Conservation (phyloP, 2,329 filamentous ascomycete species). For the Penicillium sp. region DNA sequence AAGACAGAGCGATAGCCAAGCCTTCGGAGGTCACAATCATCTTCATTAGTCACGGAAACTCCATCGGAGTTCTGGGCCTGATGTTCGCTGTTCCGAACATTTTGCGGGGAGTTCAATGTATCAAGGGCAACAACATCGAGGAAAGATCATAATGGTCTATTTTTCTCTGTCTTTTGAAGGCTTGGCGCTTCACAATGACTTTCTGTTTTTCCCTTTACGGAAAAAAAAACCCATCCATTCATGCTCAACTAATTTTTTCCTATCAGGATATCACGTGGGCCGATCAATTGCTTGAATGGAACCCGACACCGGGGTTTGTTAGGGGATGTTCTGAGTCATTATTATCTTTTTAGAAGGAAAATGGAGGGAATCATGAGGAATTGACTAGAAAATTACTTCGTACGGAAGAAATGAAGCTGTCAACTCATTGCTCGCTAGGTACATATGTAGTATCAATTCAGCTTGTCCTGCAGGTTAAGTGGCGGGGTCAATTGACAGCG, state of each 20-base stretch:
- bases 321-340: neutral
- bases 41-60: conserved; percentile 18
- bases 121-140: neutral
- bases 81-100: neutral
- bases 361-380: neutral
- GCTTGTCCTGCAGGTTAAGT: neutral
- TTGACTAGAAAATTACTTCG: neutral
- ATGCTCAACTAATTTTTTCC: conserved; percentile 5
- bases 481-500: conserved; percentile 6
- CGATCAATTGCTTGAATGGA: conserved; percentile 7
- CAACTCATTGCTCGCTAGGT: no score
- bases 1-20: conserved; percentile 26
- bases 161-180: neutral
- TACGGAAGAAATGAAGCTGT: neutral
- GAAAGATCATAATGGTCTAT: conserved; percentile 5
- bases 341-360: neutral
- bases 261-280: conserved; percentile 11
- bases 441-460: neutral
- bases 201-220: neutral
- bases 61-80: conserved; percentile 3
- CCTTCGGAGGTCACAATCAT: conserved; percentile 24
- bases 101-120: conserved; percentile 10
- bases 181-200: neutral
- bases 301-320: conserved; percentile 2
- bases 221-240: neutral